Base-by-base conservation (phyloP, 257 asterid genomes). In the Craterostigma plantagineum region DNA sequence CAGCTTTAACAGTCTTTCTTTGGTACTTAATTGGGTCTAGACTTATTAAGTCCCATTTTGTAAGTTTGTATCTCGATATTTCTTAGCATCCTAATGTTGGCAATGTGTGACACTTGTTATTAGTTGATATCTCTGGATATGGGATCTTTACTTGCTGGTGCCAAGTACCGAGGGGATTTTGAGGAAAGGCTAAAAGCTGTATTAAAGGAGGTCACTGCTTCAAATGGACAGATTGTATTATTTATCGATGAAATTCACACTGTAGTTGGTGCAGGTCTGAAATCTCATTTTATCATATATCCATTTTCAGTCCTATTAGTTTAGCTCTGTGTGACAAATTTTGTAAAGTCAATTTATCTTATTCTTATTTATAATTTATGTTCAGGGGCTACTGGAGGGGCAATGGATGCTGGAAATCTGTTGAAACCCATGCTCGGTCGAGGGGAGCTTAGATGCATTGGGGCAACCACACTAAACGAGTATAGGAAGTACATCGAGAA, bases 391-490 rank as follows among this genome's bases (percentile, higher is more conserved):
- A 76, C 92, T 10, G 74, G 58, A 61, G 97, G 97, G 54, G 94
- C 97, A 33, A 81, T 86, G 97, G 97, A 86, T 68, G 97, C 97
- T 57, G 92, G 94, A 37, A 81, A 86, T 69, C 90, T 86, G 50
- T 70, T 86, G 49, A 86, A 86, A 59, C 97, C 97, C 38, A 86
- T 86, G 97, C 95, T 87, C 63, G 97, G 95, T 34, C 90, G 97
- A 48, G 97, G 97, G 46, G 95, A 87, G 63, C 68, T 87, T 11
- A 79, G 97, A 38, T 77, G 77, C 43, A 70, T 73, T 38, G 91
- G 91, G 0, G 84, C 84, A 9, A 77, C 84, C 10, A 77, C 80
- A 0, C 35, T 62, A 10, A 80, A 70, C 8, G 91, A 77, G 46
- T 77, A 73, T 57, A 59, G 57, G 14, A 67, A 58, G 51, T 58